These are phyloP conservation scores for Cyberlindnera nakhonratchasimensis DNA, from an alignment of 805 yeast genomes.

Conservation along the genomic window DNA sequence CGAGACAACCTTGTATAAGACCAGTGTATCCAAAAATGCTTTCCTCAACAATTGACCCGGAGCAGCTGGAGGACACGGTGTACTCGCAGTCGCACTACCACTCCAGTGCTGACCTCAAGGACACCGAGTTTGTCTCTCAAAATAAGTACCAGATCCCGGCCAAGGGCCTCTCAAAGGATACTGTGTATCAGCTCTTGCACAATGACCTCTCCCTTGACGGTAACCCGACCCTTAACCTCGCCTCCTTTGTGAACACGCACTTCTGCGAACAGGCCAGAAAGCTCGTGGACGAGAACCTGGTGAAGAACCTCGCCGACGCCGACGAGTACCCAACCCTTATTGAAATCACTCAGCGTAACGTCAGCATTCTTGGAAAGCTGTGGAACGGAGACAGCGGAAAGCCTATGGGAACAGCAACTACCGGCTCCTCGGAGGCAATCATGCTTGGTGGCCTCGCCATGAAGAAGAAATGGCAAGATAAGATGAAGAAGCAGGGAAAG, in stretches of 20 bases:
- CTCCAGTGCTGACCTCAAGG: slow-evolving; percentile 9
- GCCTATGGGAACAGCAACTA: slow-evolving; percentile 85
- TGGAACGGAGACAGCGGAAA: slow-evolving; percentile 65
- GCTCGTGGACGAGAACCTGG: slow-evolving; percentile 65
- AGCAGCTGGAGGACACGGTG: slow-evolving; percentile 30
- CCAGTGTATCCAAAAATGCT: no score
- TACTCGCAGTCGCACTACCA: slow-evolving; percentile 28
- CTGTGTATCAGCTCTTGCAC: slow-evolving; percentile 60
- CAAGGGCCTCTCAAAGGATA: slow-evolving; percentile 46
- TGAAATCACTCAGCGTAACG: slow-evolving; percentile 77
- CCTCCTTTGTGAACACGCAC: slow-evolving; percentile 83
- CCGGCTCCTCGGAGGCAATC: slow-evolving; percentile 92
- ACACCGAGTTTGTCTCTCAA: slow-evolving; percentile 22
- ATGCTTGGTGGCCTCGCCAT: slow-evolving; percentile 91
- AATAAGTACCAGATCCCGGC: slow-evolving; percentile 58
- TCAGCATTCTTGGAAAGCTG: slow-evolving; percentile 70
- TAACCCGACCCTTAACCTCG: slow-evolving; percentile 76
- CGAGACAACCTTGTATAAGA: background rate
- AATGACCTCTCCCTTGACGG: slow-evolving; percentile 83
- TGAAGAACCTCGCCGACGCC: slow-evolving; percentile 87
- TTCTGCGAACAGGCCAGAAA: slow-evolving; percentile 49
- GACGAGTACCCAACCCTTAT: slow-evolving; percentile 89
- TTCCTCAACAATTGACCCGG: slow-evolving; percentile 30
- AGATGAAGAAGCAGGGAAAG: slow-evolving; percentile 56
- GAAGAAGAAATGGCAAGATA: slow-evolving; percentile 85